Evolutionary conservation across 345 rosid genomes (phyloP), one percentile per base, ranked within the genome.

Genomic region (Limnanthes douglasii): DNA sequence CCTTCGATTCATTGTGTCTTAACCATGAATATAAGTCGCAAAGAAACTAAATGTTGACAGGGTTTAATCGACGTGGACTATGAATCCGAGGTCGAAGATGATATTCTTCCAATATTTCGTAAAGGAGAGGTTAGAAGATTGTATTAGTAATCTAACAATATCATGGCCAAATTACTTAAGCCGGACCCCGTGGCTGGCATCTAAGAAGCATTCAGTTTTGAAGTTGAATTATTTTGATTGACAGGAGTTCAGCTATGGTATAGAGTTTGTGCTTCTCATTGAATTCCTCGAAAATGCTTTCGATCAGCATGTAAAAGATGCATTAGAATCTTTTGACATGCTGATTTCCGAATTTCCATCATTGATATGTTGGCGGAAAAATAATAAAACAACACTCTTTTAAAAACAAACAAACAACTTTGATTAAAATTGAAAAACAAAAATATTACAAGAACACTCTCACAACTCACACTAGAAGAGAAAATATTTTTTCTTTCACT

Each of bases 41-140:
- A n/a, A n/a, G n/a, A n/a, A n/a, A n/a, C n/a, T n/a, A n/a, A n/a
- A n/a, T n/a, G n/a, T n/a, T n/a, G 25, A 35, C 65, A 86, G 97
- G 93, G 64, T 37, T 8, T 67, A 24, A 39, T 59, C 15, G 71
- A 75, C 58, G 64, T 78, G 53, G 97, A 86, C 57, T 82, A 52
- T 34, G 97, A 86, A 61, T 67, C 97, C 15, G 80, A 71, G 59
- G 97, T 82, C 1, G 80, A 82, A 60, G 93, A 82, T 17, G 97
- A 86, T 50, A 69, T 86, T 27, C 73, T 82, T 21, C 56, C 73
- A 6, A 71, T 82, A 46, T 86, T 82, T 52, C 78, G 93, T 41
- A 86, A 82, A 57, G 97, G 97, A 30, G 97, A 82, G 93, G 97
- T 82, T 16, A 19, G 41, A 39, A 48, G 19, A 18, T 11, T 4